Evolutionary conservation across 352 stramenopile species (phyloP).

Genomic region (Phytophthora hybrid): DNA sequence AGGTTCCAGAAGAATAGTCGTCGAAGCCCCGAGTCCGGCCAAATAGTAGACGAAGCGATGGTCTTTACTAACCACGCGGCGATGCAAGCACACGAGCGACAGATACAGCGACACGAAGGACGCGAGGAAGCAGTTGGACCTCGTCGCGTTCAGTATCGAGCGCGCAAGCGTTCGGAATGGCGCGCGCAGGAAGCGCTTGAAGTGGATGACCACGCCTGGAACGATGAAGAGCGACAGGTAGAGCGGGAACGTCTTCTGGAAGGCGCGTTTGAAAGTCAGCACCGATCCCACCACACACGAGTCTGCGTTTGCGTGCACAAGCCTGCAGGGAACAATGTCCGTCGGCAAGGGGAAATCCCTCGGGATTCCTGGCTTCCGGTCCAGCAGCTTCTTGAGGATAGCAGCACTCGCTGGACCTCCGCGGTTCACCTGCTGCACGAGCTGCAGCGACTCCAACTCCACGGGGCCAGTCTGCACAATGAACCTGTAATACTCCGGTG

Average conservation of each 20-base stretch:
- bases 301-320: constrained; percentile 64
- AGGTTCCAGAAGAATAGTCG: constrained; percentile 79
- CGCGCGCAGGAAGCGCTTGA: constrained; percentile 77
- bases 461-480: constrained; percentile 81
- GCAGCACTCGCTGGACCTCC: constrained; percentile 48
- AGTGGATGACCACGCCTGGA: constrained; percentile 82
- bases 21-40: constrained; percentile 65
- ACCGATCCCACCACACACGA: constrained; percentile 59
- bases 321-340: constrained; percentile 62
- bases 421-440: constrained; percentile 73
- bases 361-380: constrained; percentile 47
- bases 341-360: constrained; percentile 36
- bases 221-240: constrained; percentile 90
- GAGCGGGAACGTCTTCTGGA: constrained; percentile 75
- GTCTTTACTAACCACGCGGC: constrained; percentile 60
- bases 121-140: constrained; percentile 80
- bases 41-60: constrained; percentile 85
- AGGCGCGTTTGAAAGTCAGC: constrained; percentile 67
- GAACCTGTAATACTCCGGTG: constrained; percentile 84
- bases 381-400: constrained; percentile 56
- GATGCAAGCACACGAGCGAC: constrained; percentile 69
- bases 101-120: constrained; percentile 82
- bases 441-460: constrained; percentile 64
- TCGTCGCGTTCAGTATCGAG: constrained; percentile 70
- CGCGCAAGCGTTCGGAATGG: constrained; percentile 62